Evolutionary conservation across 768 basidiomycete genomes (phyloP).

Genomic region (Phanerodontia chrysosporium): DNA sequence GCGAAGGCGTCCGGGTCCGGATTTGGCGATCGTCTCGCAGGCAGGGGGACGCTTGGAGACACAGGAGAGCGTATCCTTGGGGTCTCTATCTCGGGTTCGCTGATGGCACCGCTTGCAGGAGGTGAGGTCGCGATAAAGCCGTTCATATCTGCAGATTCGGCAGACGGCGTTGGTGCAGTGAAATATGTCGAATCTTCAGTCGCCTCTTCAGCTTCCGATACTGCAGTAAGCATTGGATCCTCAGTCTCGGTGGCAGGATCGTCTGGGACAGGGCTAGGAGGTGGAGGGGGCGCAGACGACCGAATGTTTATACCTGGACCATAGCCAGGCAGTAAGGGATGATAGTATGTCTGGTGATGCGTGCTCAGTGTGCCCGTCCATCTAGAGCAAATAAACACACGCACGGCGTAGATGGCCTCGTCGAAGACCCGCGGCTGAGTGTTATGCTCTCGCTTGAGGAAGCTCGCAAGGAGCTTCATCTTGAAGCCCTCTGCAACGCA

Average conservation of each 20-base stretch:
- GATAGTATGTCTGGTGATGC: constrained; percentile 76
- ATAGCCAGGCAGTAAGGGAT: constrained; percentile 90
- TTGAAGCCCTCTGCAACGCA: constrained; percentile 82
- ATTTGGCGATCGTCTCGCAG: constrained; percentile 7
- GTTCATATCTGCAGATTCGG: constrained; percentile 6
- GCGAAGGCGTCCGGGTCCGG: constrained; percentile 49
- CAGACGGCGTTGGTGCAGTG: constrained; percentile 16
- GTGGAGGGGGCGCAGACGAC: constrained; percentile 65
- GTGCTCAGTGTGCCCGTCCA: neutral
- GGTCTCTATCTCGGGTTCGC: neutral
- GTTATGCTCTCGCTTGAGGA: constrained; percentile 91
- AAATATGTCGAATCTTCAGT: constrained; percentile 57
- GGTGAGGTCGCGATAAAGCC: constrained; percentile 20
- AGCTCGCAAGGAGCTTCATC: constrained; percentile 79
- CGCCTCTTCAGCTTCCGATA: constrained; percentile 86
- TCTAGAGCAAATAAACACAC: constrained; percentile 26
- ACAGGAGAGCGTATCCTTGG: neutral
- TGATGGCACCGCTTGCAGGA: constrained; percentile 4
- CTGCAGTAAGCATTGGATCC: constrained; percentile 52
- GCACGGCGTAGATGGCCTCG: constrained; percentile 88
- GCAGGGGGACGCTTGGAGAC: neutral
- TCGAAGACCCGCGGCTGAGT: constrained; percentile 84
- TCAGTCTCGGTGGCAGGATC: constrained; percentile 41
- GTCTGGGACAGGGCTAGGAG: constrained; percentile 25
- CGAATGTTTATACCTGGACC: constrained; percentile 79